phyloP scores from a whole-genome alignment of 2,329 filamentous ascomycete genomes.

The Aspergillus arachidicola region DNA sequence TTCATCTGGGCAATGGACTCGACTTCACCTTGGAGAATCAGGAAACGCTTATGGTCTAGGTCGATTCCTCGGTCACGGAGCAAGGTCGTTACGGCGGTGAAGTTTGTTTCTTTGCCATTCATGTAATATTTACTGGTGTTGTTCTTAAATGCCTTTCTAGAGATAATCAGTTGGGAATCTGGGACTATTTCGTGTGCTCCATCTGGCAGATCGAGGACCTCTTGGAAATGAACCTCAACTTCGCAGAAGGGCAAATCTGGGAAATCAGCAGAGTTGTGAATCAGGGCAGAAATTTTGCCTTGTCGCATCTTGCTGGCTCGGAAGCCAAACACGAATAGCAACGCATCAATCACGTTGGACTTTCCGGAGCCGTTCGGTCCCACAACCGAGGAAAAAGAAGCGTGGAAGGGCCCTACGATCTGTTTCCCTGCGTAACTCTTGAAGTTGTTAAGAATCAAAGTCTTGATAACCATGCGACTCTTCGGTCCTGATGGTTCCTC shows the following conservation, averaged over 20 bases:
- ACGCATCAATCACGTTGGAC: slow-evolving; percentile 96
- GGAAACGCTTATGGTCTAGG: slow-evolving; percentile 95
- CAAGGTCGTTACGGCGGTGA: slow-evolving; percentile 85
- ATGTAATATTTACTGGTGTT: slow-evolving; percentile 99
- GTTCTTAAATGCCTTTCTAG: slow-evolving; percentile 92
- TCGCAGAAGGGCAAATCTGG: slow-evolving; percentile 89
- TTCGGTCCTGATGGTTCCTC: slow-evolving; percentile 78
- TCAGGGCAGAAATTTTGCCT: slow-evolving; percentile 95
- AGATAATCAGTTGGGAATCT: slow-evolving; percentile 82
- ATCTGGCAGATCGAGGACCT: slow-evolving; percentile 83
- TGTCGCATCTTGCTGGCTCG: slow-evolving; percentile 99
- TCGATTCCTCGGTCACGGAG: slow-evolving; percentile 88
- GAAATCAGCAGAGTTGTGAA: slow-evolving; percentile 90
- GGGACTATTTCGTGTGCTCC: slow-evolving; percentile 77
- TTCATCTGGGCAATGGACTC: slow-evolving; percentile 99
- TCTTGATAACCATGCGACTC: slow-evolving; percentile 86
- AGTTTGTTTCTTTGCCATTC: slow-evolving; percentile 84
- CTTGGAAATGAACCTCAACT: slow-evolving; percentile 94
- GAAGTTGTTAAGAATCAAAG: slow-evolving; percentile 92
- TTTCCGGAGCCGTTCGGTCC: slow-evolving; percentile 98
- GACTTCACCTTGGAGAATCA: slow-evolving; percentile 96
- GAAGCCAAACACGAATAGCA: slow-evolving; percentile 99
- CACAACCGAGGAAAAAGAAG: slow-evolving; percentile 96
- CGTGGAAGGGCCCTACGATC: slow-evolving; percentile 93
- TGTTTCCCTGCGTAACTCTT: slow-evolving; percentile 97